A percentile compares a stretch with the other conserved stretches of the same genome.
phyloP scores from a whole-genome alignment of 1,284 basidiomycete species.

The Coniferiporia sulphurascens region DNA sequence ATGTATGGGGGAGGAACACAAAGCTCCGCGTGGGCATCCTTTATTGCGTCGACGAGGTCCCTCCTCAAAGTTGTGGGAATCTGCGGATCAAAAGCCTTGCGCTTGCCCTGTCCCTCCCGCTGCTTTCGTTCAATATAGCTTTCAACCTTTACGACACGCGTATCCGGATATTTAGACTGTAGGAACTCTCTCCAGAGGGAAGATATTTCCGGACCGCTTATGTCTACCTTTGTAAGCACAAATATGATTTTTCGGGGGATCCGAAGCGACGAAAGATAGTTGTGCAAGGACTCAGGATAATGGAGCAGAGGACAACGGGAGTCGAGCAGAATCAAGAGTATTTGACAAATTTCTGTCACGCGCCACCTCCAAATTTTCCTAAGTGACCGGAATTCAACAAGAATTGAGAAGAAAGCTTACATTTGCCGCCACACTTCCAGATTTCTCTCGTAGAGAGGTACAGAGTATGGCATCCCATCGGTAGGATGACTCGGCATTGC shows the following conservation, averaged over 20 bases:
- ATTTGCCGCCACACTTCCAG: conserved; percentile 90
- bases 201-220: conserved; percentile 53
- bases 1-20: conserved; percentile 64
- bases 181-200: conserved; percentile 70
- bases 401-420: conserved; percentile 39
- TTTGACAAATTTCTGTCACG: conserved; percentile 80
- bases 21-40: conserved; percentile 62
- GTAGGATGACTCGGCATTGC: conserved; percentile 21
- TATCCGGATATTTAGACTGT: conserved; percentile 45
- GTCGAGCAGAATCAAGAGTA: conserved; percentile 82
- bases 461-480: conserved; percentile 50
- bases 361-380: conserved; percentile 59
- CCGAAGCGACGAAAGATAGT: conserved; percentile 37
- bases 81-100: conserved; percentile 51
- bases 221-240: conserved; percentile 82
- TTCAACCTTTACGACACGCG: conserved; percentile 68
- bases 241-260: conserved; percentile 60
- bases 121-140: conserved; percentile 56
- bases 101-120: conserved; percentile 43
- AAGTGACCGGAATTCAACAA: conserved; percentile 3
- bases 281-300: conserved; percentile 43
- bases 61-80: conserved; percentile 57
- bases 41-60: conserved; percentile 64
- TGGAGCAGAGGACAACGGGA: conserved; percentile 74
- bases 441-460: conserved; percentile 84